Base-by-base conservation (phyloP, 495 filamentous ascomycete genomes). In the Lasiosphaeria miniovina region DNA sequence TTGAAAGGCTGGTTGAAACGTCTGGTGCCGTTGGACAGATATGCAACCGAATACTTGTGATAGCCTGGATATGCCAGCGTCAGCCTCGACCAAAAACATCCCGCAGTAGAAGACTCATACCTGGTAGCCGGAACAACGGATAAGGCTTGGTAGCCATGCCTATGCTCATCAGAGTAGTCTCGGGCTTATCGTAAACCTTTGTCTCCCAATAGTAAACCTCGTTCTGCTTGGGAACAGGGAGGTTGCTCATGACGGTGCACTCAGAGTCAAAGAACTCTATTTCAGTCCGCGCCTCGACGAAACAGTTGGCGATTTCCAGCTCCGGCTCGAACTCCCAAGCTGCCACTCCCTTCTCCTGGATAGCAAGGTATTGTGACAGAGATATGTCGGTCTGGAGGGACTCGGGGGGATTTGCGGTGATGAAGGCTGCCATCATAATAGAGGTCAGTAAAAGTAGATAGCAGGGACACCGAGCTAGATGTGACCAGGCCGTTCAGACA, bases 181-280 rank as follows among this genome's bases (percentile, higher is more conserved):
- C 94, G 4, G 94, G 93, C 74, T 98, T 97, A 55, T 98, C 95
- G 74, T 94, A 98, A 45, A 98, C 87, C 75, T 98, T 98, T 12
- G 94, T 90, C 69, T 98, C 94, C 94, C 94, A 98, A 72, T 98
- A 98, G 68, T 98, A 98, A 12, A 97, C 93, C 70, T 98, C 94
- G 66, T 98, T 98, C 69, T 98, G 94, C 71, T 98, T 98, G 31
- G 94, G 94, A 40, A 98, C 88, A 0, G 94, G 94, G 43, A 98
- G 76, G 64, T 98, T 98, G 72, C 89, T 96, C 80, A 97, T 90
- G 52, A 98, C 95, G 69, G 91, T 96, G 75, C 94, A 98, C 71
- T 94, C 95, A 10, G 90, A 91, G 72, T 98, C 94, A 65, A 94
- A 98, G 77, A 98, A 98, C 70, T 98, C 94, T 56, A 98, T 94